A percentile compares a stretch with the other conserved stretches of the same genome.
phyloP scores from a whole-genome alignment of 352 stramenopile species.

The Pythium folliculosum region DNA sequence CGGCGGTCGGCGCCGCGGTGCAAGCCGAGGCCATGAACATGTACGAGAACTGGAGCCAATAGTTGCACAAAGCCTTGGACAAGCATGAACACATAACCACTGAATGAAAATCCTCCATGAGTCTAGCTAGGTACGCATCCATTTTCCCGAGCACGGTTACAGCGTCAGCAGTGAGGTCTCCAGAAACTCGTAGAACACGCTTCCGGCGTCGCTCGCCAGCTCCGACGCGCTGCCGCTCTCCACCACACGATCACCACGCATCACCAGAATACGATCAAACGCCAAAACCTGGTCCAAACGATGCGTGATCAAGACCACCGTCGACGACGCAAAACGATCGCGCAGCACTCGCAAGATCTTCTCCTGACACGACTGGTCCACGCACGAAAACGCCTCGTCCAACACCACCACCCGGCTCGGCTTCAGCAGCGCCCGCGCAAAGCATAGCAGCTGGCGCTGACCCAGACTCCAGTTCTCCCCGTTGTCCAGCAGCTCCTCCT shows the following conservation, averaged over 20 bases:
- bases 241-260: slow-evolving; percentile 10
- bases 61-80: background rate
- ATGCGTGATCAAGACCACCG: slow-evolving; percentile 26
- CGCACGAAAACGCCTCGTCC: slow-evolving; percentile 24
- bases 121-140: too few relatives aligned
- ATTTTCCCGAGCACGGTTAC: too few relatives aligned
- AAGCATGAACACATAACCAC: too few relatives aligned
- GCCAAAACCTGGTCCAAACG: slow-evolving; percentile 20
- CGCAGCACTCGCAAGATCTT: too few relatives aligned
- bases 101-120: too few relatives aligned
- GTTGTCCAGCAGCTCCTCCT: slow-evolving; percentile 44
- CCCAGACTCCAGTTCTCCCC: slow-evolving; percentile 43
- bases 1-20: slow-evolving; percentile 28
- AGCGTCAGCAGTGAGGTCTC: slow-evolving; percentile 21
- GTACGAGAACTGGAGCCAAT: slow-evolving; percentile 73
- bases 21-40: slow-evolving; percentile 62
- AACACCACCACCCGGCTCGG: background rate
- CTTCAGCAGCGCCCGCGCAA: slow-evolving; percentile 28
- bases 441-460: slow-evolving; percentile 34
- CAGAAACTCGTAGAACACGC: slow-evolving; percentile 27
- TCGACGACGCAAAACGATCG: background rate
- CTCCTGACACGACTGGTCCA: slow-evolving; percentile 66
- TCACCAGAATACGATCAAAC: slow-evolving; percentile 29
- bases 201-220: background rate
- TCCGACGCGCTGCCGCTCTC: slow-evolving; percentile 16